These are phyloP conservation scores for Cercophora newfieldiana DNA, from an alignment of 495 filamentous ascomycete species.

Conservation along the genomic window DNA sequence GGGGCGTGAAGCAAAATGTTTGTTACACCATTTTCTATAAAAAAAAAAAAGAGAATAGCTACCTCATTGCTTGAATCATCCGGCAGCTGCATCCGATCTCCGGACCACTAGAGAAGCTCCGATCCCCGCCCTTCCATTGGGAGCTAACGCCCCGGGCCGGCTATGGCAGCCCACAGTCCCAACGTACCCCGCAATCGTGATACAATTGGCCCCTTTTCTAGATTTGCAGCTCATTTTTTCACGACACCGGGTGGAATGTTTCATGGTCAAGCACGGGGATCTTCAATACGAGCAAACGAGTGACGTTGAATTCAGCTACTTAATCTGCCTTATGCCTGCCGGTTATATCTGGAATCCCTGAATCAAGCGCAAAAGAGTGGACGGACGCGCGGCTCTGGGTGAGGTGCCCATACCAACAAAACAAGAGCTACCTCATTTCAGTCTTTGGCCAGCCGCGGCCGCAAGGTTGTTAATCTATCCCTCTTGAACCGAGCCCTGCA, in stretches of 20 bases:
- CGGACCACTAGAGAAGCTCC: conserved; percentile 1
- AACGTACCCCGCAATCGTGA: background rate
- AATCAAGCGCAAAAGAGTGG: conserved; percentile 30
- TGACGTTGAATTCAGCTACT: conserved; percentile 20
- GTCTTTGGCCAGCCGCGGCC: background rate
- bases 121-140: conserved; percentile 7
- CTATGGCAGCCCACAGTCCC: background rate
- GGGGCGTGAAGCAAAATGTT: background rate
- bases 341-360: conserved; percentile 10
- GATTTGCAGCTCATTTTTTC: background rate
- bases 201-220: background rate
- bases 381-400: conserved; percentile 28
- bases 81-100: background rate
- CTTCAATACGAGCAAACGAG: conserved; percentile 17
- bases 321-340: conserved; percentile 19
- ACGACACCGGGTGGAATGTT: background rate
- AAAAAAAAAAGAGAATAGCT: background rate
- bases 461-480: conserved; percentile 19
- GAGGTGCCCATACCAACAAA: conserved; percentile 1
- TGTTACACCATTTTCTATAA: background rate
- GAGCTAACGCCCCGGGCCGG: background rate
- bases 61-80: background rate
- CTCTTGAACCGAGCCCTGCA: conserved; percentile 28
- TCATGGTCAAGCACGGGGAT: background rate
- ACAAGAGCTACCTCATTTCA: background rate